Evolutionary conservation across 257 asterid species (phyloP).

Genomic region (Solanum pimpinellifolium): DNA sequence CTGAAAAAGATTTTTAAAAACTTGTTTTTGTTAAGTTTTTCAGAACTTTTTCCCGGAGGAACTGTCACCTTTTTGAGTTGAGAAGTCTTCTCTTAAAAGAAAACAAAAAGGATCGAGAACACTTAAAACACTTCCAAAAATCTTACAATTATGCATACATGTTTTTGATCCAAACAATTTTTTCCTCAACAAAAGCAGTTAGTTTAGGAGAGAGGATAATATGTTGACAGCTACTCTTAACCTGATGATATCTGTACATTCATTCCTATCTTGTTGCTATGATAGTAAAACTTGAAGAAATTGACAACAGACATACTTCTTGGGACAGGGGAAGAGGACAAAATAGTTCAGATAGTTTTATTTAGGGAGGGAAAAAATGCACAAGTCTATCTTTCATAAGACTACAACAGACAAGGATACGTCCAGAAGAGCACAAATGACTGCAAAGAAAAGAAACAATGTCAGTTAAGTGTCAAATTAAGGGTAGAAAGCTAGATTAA

Average conservation of each 20-base stretch:
- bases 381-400: not conserved
- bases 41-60: not conserved
- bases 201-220: not conserved
- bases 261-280: not conserved
- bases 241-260: not conserved
- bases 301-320: not conserved
- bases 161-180: not conserved
- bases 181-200: not conserved
- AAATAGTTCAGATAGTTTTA: not conserved
- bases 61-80: not conserved
- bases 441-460: constrained; percentile 49
- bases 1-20: not conserved
- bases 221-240: not conserved
- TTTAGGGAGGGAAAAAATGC: not conserved
- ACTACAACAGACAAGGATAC: constrained; percentile 46
- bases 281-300: not conserved
- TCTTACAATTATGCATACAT: not conserved
- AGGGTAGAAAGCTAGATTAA: not conserved
- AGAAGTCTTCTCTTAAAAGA: not conserved
- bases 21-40: not conserved
- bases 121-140: not conserved
- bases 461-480: not conserved
- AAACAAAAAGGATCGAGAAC: not conserved
- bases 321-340: not conserved
- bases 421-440: constrained; percentile 98